Evolutionary conservation across 306 rosid genomes (phyloP).

Genomic region (Canavalia ensiformis): DNA sequence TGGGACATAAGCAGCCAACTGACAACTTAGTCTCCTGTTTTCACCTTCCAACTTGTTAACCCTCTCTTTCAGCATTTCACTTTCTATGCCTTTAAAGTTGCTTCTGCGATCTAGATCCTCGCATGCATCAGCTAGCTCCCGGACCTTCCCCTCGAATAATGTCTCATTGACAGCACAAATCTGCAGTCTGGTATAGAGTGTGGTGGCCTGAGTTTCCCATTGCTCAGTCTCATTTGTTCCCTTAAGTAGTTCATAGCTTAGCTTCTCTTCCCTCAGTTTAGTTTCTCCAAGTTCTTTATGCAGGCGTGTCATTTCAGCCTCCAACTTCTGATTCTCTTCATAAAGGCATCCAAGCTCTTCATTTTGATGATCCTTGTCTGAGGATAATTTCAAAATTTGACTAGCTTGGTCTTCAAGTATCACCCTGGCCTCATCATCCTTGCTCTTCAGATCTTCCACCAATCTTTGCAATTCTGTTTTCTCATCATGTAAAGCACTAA

Average conservation of each 20-base stretch:
- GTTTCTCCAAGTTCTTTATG: constrained; percentile 57
- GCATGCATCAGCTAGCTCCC: constrained; percentile 64
- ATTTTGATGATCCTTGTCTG: constrained; percentile 55
- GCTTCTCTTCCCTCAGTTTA: constrained; percentile 58
- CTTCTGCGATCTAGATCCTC: constrained; percentile 65
- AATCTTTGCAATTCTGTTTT: constrained; percentile 63
- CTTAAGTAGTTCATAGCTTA: constrained; percentile 57
- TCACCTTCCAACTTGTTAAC: constrained; percentile 61
- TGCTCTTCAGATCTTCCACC: constrained; percentile 59
- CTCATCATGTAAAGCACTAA: constrained; percentile 56
- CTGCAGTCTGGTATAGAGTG: constrained; percentile 66
- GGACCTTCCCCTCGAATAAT: constrained; percentile 76
- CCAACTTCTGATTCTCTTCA: constrained; percentile 68
- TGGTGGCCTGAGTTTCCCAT: constrained; percentile 69
- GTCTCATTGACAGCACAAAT: constrained; percentile 67
- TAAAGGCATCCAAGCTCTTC: constrained; percentile 55
- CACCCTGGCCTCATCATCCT: constrained; percentile 61
- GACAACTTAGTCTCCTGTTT: constrained; percentile 66
- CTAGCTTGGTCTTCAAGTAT: constrained; percentile 61
- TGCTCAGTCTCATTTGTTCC: constrained; percentile 63
- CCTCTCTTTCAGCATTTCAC: constrained; percentile 66
- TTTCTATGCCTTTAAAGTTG: constrained; percentile 61
- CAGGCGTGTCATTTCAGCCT: constrained; percentile 55
- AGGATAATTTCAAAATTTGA: constrained; percentile 60
- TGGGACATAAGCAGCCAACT: constrained; percentile 74